phyloP scores from a whole-genome alignment of 139 green algal species.

The Chlamydomonas schloesseri region DNA sequence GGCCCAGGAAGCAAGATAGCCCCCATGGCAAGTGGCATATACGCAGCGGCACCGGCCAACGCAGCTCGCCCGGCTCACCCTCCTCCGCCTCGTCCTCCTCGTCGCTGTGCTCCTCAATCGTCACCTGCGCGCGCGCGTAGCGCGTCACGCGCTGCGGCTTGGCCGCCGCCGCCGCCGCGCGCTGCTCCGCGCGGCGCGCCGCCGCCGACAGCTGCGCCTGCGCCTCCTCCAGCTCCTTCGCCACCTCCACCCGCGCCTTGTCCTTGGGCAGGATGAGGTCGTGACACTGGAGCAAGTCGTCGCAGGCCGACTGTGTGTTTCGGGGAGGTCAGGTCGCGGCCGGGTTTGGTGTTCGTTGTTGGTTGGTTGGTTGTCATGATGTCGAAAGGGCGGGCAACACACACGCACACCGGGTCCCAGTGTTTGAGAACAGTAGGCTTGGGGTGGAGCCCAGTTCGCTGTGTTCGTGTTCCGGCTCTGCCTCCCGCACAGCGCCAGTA shows the following conservation, averaged over 20 bases:
- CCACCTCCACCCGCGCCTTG: constrained; percentile 10
- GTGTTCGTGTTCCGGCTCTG: too few species aligned
- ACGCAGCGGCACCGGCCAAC: too few species aligned
- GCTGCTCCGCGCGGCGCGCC: not conserved
- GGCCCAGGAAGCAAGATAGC: too few species aligned
- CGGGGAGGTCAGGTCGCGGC: not conserved
- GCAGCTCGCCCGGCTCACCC: too few species aligned
- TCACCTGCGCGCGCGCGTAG: constrained; percentile 19
- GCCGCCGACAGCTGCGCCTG: not conserved
- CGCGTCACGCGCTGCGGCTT: constrained; percentile 35
- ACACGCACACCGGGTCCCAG: too few species aligned
- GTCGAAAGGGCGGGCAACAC: too few species aligned
- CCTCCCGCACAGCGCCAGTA: too few species aligned
- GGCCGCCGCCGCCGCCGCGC: constrained; percentile 7
- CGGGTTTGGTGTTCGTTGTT: too few species aligned
- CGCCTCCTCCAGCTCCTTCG: constrained; percentile 10
- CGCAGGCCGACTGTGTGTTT: not conserved
- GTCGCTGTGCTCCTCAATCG: constrained; percentile 46
- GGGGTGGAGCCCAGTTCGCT: too few species aligned
- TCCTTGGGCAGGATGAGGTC: constrained; percentile 18
- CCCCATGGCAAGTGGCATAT: too few species aligned
- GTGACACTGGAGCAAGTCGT: constrained; percentile 36
- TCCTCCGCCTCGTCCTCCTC: constrained; percentile 35
- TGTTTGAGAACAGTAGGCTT: too few species aligned
- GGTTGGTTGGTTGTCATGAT: too few species aligned